A percentile compares a stretch with the other conserved stretches of the same genome.
Evolutionary conservation across 208 protist genomes (phyloP).

Genomic region (Trypanosoma cruzi): DNA sequence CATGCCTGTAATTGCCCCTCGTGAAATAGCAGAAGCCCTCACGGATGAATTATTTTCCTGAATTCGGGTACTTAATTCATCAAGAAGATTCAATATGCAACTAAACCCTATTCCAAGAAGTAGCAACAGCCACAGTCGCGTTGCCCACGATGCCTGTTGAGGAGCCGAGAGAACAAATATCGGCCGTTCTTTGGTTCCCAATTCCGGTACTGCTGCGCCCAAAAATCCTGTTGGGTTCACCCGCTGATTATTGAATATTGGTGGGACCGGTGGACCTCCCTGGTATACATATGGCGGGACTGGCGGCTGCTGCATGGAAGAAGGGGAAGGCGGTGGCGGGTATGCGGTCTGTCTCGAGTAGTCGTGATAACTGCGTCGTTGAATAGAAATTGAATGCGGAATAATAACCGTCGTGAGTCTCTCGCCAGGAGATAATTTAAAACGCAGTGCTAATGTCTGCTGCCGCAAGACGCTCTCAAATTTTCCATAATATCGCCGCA

Average conservation of each 20-base stretch:
- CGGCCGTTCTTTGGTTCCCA: slow-evolving; percentile 78
- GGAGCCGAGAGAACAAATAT: slow-evolving; percentile 78
- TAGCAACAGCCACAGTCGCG: slow-evolving; percentile 65
- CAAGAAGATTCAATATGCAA: slow-evolving; percentile 53
- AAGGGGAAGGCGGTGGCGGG: slow-evolving; percentile 28
- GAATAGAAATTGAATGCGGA: slow-evolving; percentile 9
- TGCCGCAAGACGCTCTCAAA: slow-evolving; percentile 10
- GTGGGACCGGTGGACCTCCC: slow-evolving; percentile 7
- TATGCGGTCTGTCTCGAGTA: slow-evolving; percentile 22
- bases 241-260: slow-evolving; percentile 5
- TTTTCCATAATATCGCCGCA: slow-evolving; percentile 18
- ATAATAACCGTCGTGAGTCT: slow-evolving; percentile 22
- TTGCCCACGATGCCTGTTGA: slow-evolving; percentile 65
- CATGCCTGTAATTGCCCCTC: slow-evolving; percentile 34
- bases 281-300: too few relatives aligned
- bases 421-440: neutral
- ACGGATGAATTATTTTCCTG: slow-evolving; percentile 34
- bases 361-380: slow-evolving; percentile 21
- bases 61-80: slow-evolving; percentile 46
- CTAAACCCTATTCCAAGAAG: slow-evolving; percentile 79
- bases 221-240: slow-evolving; percentile 8
- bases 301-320: slow-evolving; percentile 7
- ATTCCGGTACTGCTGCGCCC: slow-evolving; percentile 29
- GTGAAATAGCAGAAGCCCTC: slow-evolving; percentile 27
- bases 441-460: slow-evolving; percentile 21